These are phyloP conservation scores for Catenaria anguillulae DNA, from an alignment of 371 early-diverging fungal genomes.

Conservation along the genomic window DNA sequence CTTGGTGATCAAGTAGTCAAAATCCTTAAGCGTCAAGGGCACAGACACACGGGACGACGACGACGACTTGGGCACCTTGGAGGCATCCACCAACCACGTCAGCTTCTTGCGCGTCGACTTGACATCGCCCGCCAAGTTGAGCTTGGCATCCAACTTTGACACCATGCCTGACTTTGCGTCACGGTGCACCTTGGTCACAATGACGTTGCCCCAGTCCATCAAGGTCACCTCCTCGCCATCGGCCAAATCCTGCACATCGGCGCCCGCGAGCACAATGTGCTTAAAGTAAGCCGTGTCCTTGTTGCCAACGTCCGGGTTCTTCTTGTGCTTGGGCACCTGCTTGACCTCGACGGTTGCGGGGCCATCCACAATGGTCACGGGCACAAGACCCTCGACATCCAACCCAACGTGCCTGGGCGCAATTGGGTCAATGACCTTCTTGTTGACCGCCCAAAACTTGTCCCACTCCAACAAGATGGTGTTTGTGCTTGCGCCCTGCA, in stretches of 20 bases:
- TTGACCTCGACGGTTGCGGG: conserved; percentile 39
- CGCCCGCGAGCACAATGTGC: conserved; percentile 70
- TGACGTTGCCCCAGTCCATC: conserved; percentile 99
- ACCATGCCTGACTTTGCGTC: conserved; percentile 26
- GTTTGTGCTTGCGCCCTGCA: conserved; percentile 98
- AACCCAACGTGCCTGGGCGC: conserved; percentile 88
- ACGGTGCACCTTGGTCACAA: conserved; percentile 49
- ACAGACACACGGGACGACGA: conserved; percentile 13
- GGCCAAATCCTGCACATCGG: conserved; percentile 70
- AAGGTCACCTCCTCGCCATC: conserved; percentile 90
- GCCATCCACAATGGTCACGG: conserved; percentile 44
- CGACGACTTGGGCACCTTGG: conserved; percentile 1
- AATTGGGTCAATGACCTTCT: conserved; percentile 91
- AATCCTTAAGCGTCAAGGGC: conserved; percentile 61
- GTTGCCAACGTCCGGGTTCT: conserved; percentile 81
- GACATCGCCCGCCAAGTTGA: conserved; percentile 91
- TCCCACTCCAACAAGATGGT: conserved; percentile 95
- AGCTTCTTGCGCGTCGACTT: conserved; percentile 98
- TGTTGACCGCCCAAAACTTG: conserved; percentile 99
- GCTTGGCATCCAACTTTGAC: conserved; percentile 33
- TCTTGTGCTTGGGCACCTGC: conserved; percentile 79
- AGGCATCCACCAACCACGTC: conserved; percentile 72
- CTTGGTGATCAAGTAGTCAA: conserved; percentile 94
- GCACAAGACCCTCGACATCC: conserved; percentile 31
- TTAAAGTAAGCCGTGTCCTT: conserved; percentile 72